Conservation (phyloP, 2,329 filamentous ascomycete genomes). For the Penicillium digitatum region DNA sequence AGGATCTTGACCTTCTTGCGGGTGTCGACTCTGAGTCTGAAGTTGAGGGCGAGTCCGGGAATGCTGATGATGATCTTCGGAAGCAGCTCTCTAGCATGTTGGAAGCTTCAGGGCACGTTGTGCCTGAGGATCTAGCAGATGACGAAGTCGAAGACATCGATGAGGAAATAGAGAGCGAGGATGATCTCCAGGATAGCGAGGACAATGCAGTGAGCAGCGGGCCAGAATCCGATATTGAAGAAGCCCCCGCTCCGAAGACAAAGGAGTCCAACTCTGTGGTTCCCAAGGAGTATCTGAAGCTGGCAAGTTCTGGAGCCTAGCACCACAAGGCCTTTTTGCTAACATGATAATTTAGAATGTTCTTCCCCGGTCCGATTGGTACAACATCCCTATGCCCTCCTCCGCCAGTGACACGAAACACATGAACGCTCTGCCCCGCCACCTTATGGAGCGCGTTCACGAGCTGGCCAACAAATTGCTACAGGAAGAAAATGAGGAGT, state of each 20-base stretch:
- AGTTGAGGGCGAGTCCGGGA: slow-evolving; percentile 36
- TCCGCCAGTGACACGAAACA: slow-evolving; percentile 49
- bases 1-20: slow-evolving; percentile 47
- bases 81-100: slow-evolving; percentile 39
- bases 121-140: slow-evolving; percentile 32
- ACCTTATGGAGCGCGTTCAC: slow-evolving; percentile 54
- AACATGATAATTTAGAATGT: slow-evolving; percentile 46
- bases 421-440: slow-evolving; percentile 47
- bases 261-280: slow-evolving; percentile 23
- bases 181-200: slow-evolving; percentile 29
- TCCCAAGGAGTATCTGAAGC: slow-evolving; percentile 37
- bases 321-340: slow-evolving; percentile 22
- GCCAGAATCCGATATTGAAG: slow-evolving; percentile 27
- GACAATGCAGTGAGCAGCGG: slow-evolving; percentile 25
- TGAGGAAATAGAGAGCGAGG: slow-evolving; percentile 34
- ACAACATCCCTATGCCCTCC: slow-evolving; percentile 55
- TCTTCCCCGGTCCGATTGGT: slow-evolving; percentile 64
- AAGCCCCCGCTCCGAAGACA: slow-evolving; percentile 25
- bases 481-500: slow-evolving; percentile 71
- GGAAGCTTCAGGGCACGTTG: slow-evolving; percentile 36
- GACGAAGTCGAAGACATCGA: slow-evolving; percentile 30
- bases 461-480: slow-evolving; percentile 70
- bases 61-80: slow-evolving; percentile 38
- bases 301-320: slow-evolving; percentile 25
- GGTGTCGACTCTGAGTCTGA: slow-evolving; percentile 47